phyloP scores from a whole-genome alignment of 2,329 filamentous ascomycete genomes.

The Colletotrichum sidae region DNA sequence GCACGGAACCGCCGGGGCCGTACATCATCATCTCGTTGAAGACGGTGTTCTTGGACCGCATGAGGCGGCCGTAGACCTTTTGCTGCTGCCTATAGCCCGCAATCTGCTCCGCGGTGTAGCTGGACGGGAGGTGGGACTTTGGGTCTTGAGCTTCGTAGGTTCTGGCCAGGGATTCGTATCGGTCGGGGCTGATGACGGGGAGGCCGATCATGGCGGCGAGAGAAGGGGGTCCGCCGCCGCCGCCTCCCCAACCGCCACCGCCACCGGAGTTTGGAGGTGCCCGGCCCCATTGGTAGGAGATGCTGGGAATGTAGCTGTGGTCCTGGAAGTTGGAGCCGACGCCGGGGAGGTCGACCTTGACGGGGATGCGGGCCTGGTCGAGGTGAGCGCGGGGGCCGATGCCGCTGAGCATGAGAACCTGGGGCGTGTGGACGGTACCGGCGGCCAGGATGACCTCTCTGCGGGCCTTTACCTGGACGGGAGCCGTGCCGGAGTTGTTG shows the following conservation, averaged over 20 bases:
- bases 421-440: slow-evolving; percentile 50
- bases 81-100: slow-evolving; percentile 56
- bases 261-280: slow-evolving; percentile 27
- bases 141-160: slow-evolving; percentile 39
- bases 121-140: slow-evolving; percentile 37
- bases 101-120: slow-evolving; percentile 39
- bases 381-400: slow-evolving; percentile 53
- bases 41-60: slow-evolving; percentile 45
- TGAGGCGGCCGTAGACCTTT: slow-evolving; percentile 37
- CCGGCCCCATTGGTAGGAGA: slow-evolving; percentile 38
- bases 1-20: slow-evolving; percentile 40
- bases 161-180: slow-evolving; percentile 38
- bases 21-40: slow-evolving; percentile 59
- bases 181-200: slow-evolving; percentile 39
- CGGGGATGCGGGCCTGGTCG: slow-evolving; percentile 47
- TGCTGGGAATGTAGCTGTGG: slow-evolving; percentile 44
- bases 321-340: slow-evolving; percentile 59
- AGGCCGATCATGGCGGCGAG: slow-evolving; percentile 41
- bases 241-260: slow-evolving; percentile 25
- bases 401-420: slow-evolving; percentile 58
- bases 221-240: slow-evolving; percentile 35
- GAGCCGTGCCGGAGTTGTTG: slow-evolving; percentile 34
- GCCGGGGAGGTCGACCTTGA: slow-evolving; percentile 54
- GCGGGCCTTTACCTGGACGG: slow-evolving; percentile 42
- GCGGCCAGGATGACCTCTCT: slow-evolving; percentile 53